Conservation (phyloP, 768 basidiomycete genomes). For the Sporobolomyces roseus region DNA sequence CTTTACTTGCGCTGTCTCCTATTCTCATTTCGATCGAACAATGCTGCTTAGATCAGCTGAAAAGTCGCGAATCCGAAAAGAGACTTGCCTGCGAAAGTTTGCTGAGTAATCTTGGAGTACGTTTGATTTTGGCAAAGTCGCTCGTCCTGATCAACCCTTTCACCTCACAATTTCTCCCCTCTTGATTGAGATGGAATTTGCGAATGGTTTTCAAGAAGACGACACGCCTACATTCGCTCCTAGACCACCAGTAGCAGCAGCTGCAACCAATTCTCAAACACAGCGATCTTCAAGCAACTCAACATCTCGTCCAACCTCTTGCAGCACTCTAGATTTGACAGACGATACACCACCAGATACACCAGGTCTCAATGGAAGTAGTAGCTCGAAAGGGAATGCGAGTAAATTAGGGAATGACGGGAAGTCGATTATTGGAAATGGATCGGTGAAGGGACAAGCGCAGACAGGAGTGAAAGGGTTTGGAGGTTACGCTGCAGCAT, state of each 20-base stretch:
- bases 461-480: background rate
- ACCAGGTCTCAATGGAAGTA: background rate
- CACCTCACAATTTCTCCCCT: too few relatives aligned
- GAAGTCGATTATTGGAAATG: constrained; percentile 7
- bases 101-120: too few relatives aligned
- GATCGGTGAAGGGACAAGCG: background rate
- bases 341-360: constrained; percentile 11
- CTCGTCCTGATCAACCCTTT: too few relatives aligned
- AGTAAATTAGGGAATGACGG: background rate
- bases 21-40: too few relatives aligned
- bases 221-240: constrained; percentile 1
- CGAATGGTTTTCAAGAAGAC: constrained; percentile 23
- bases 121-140: too few relatives aligned
- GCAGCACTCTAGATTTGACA: constrained; percentile 23
- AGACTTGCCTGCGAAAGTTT: too few relatives aligned
- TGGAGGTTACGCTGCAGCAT: too few relatives aligned
- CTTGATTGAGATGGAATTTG: constrained; percentile 14
- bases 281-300: background rate
- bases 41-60: too few relatives aligned
- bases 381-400: background rate
- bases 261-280: background rate
- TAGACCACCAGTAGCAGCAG: background rate
- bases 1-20: too few relatives aligned
- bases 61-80: too few relatives aligned
- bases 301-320: background rate